Evolutionary conservation across 129 eudicot genomes (phyloP), one percentile per base, ranked within the genome.

Genomic region (Pulicaria dysenterica): DNA sequence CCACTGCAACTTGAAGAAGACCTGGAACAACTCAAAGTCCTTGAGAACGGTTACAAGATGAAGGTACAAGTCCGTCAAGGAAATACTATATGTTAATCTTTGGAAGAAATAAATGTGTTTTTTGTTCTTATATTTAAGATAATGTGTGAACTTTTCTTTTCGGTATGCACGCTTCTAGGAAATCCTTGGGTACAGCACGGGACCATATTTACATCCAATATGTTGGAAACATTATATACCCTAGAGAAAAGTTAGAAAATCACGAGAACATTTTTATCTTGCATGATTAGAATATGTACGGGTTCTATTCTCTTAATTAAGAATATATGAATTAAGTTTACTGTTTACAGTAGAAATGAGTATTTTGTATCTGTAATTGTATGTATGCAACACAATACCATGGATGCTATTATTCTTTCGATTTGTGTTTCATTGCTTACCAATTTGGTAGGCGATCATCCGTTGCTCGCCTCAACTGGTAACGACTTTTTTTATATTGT

Each of bases 1-100:
- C 96, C 94, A 41, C 73, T 92, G 72, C 96, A 92, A 75, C 86
- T 92, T n/a, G 96, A 92, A 85, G 97, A 92, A 86, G 96, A 92
- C 77, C 86, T 86, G 62, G 96, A 89, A 72, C 97, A 92, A 66
- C 86, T 92, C 3, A 86, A 92, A 75, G 97, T 86, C 77, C 96
- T 92, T 67, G 97, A 92, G 75, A 89, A 92, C 71, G 97, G 97
- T 56, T 92, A 88, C 79, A 92, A 79, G 75, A 83, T 92, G 89
- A 92, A 92, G 96, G 96, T 92, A 70, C 6, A 5, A 24, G 31
- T 24, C 31, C 2, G 31, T 24, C 31, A 24, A 24, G 31, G 31
- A 24, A 24, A 24, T 24, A 24, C 31, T 24, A 1, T 24, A 0
- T 24, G 31, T 24, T 24, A 24, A 24, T 24, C 31, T 24, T 24